Base-by-base conservation (phyloP, 306 rosid species). In the Astragalus membranaceus region DNA sequence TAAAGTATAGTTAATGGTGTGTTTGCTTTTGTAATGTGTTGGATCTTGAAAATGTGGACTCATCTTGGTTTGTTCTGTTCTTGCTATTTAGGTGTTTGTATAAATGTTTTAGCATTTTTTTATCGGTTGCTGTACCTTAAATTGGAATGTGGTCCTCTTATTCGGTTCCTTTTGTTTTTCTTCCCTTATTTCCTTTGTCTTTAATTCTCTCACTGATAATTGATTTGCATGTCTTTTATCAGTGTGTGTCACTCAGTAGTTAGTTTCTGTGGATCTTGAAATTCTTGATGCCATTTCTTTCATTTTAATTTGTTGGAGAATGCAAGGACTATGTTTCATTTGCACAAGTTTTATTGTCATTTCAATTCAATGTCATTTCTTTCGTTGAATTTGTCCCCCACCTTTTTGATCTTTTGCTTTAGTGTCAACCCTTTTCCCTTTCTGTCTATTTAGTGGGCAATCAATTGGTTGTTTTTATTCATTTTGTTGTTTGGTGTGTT, bases 261-360 rank as follows among this genome's bases (percentile, higher is more conserved):
- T 66, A 81, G 62, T 72, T 63, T 71, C 11, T 36, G 47, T 67
- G 84, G 86, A 85, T 83, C 84, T 85, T 81, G 68, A 37, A 64
- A 32, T 78, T 67, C 29, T 70, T 42, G 37, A 14, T 73, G 5
- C 66, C 64, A n/a, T 53, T 32, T 59, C 54, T 71, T 62, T 71
- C 15, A 41, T 53, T 47, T 75, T 8, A 50, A 29, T 74, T 73
- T 44, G 16, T 48, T 74, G 62, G 20, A 46, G 48, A 63, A 51
- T 59, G 66, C 71, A 8, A 43, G 78, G 35, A 64, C 2, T 60
- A 4, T 56, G 52, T 44, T 69, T 36, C 50, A 6, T 69, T 39
- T 73, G 36, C 17, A 13, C 12, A 32, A 44, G 49, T 53, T 26
- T 74, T 8, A 10, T 59, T 41, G 10, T 67, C 41, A 16, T 49